phyloP scores from a whole-genome alignment of 805 yeast species.

The Kodamaea hsintzibuensis region DNA sequence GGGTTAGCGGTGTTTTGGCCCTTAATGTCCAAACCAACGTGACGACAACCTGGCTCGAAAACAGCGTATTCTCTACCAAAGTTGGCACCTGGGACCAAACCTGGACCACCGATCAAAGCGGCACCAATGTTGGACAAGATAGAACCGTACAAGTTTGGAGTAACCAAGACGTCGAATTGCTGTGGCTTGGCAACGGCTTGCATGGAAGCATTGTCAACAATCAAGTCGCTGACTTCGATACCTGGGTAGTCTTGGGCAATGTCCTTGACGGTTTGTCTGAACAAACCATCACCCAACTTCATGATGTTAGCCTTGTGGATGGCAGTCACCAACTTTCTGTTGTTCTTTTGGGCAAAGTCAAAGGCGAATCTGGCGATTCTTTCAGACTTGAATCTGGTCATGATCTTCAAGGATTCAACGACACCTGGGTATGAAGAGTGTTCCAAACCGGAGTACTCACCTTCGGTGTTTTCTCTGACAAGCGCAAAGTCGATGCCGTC shows the following conservation, averaged over 20 bases:
- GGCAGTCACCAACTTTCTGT: constrained; percentile 91
- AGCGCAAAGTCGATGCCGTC: constrained; percentile 88
- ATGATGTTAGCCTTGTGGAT: constrained; percentile 99
- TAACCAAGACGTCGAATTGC: constrained; percentile 96
- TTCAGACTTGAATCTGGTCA: constrained; percentile 93
- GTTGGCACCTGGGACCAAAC: constrained; percentile 97
- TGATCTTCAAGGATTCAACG: constrained; percentile 93
- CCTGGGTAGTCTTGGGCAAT: constrained; percentile 84
- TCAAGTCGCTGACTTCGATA: constrained; percentile 83
- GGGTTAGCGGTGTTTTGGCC: constrained; percentile 97
- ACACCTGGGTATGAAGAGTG: constrained; percentile 98
- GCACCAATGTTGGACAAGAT: constrained; percentile 98
- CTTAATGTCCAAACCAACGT: constrained; percentile 94
- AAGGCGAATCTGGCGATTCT: constrained; percentile 97
- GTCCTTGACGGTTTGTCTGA: constrained; percentile 89
- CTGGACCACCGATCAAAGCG: constrained; percentile 96
- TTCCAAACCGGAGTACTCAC: constrained; percentile 98
- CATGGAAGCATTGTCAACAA: constrained; percentile 98
- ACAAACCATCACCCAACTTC: constrained; percentile 98
- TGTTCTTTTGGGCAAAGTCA: constrained; percentile 90
- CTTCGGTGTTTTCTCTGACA: constrained; percentile 98
- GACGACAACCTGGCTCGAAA: constrained; percentile 99
- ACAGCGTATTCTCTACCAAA: constrained; percentile 97
- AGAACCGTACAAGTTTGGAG: constrained; percentile 98
- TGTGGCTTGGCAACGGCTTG: constrained; percentile 98